Conservation (phyloP, 2,329 filamentous ascomycete genomes). For the Pseudocercospora macadamiae region DNA sequence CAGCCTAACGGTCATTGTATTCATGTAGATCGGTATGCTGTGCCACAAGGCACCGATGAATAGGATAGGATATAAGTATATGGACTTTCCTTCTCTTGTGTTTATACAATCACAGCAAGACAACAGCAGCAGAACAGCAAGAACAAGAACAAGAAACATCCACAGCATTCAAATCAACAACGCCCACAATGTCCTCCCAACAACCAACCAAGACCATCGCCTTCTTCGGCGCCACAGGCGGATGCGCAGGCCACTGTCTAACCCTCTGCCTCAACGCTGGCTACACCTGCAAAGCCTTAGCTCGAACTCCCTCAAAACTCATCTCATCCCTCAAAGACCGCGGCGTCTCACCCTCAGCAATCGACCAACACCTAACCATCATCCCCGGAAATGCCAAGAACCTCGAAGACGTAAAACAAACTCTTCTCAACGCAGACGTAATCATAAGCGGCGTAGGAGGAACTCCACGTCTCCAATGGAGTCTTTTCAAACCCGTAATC, state of each 20-base stretch:
- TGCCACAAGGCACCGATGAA: neutral
- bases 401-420: conserved; percentile 43
- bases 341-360: conserved; percentile 40
- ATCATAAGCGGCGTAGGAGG: conserved; percentile 55
- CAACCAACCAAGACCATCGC: conserved; percentile 42
- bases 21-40: neutral
- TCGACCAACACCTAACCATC: conserved; percentile 50
- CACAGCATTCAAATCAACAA: neutral
- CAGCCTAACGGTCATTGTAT: too few species aligned
- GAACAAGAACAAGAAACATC: neutral
- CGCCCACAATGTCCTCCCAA: neutral
- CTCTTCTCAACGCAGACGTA: conserved; percentile 45
- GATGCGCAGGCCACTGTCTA: conserved; percentile 50
- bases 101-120: neutral
- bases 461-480: conserved; percentile 34
- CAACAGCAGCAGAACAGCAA: too few species aligned
- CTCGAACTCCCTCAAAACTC: conserved; percentile 55
- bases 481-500: conserved; percentile 35
- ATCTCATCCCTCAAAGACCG: conserved; percentile 45
- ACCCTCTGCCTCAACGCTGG: conserved; percentile 43
- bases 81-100: neutral
- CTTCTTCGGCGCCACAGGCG: conserved; percentile 59
- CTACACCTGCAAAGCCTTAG: conserved; percentile 52
- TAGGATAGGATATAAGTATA: neutral
- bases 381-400: conserved; percentile 53